These are phyloP conservation scores for Eimeria mitis DNA, from an alignment of 169 alveolate genomes.

Conservation along the genomic window DNA sequence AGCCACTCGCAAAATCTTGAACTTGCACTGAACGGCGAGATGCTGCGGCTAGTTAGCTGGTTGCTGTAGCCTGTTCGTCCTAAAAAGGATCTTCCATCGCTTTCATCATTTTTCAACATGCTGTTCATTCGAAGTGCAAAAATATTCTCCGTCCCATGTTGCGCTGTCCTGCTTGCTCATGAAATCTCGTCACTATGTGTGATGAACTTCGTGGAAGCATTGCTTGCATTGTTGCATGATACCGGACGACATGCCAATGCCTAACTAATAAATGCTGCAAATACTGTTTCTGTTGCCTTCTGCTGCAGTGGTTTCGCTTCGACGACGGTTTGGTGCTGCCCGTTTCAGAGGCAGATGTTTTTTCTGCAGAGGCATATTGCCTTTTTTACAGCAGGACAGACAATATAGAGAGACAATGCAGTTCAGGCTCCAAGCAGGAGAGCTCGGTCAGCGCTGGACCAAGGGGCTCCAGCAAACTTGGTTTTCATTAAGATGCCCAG, in stretches of 20 bases:
- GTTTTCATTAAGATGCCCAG: background rate
- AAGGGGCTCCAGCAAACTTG: background rate
- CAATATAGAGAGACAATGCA: conserved; percentile 21
- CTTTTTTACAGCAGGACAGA: conserved; percentile 46
- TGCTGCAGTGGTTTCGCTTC: conserved; percentile 71
- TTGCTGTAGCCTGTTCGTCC: background rate
- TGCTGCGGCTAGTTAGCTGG: background rate
- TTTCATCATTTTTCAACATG: background rate
- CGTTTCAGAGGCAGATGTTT: conserved; percentile 46
- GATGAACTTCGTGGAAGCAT: background rate
- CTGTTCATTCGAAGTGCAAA: background rate
- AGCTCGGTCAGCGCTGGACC: conserved; percentile 18
- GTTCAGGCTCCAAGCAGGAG: conserved; percentile 17
- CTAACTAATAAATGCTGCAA: background rate
- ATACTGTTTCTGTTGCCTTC: background rate
- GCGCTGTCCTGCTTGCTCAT: background rate
- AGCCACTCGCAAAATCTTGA: background rate
- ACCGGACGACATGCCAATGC: background rate
- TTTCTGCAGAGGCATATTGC: conserved; percentile 69
- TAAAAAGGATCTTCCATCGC: background rate
- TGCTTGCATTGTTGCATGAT: background rate
- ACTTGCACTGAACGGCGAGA: background rate
- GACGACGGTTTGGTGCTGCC: conserved; percentile 69
- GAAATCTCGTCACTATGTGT: background rate
- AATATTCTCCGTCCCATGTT: background rate